Base-by-base conservation (phyloP, 2,329 filamentous ascomycete genomes). In the Metarhizium sp. region DNA sequence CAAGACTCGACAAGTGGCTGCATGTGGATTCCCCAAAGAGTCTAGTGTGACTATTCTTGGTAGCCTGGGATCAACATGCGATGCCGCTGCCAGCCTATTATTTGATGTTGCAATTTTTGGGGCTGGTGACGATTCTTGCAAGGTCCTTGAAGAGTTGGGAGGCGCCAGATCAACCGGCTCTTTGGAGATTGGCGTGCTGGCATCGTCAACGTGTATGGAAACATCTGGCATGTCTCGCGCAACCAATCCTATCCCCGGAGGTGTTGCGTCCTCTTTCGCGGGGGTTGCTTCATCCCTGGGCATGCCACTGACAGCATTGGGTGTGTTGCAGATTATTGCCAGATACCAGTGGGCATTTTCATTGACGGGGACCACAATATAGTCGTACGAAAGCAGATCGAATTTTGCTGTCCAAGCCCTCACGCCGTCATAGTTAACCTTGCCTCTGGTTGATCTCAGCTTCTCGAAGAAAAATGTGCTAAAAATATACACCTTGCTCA, bases 381-480 rank as follows among this genome's bases (percentile, higher is more conserved):
- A 96, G 66, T 96, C 90, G 62, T 89, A 91, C 6, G 78, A 80
- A 64, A 97, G 89, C 8, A 99, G 72, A 66, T 99, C 89, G 25
- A 92, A 79, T 62, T 85, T 90, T 38, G 87, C 79, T 0, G 94
- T 97, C 94, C 94, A 99, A 47, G 84, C 81, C 67, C 87, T 84
- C 55, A 99, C 92, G 4, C 84, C 87, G 30, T 88, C 82, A 66
- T 96, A 96, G 63, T 95, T 91, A 70, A 95, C 87, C 51, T 74
- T 74, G 40, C 81, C 76, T 56, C 76, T 77, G 7, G 70, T 71
- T 36, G 82, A 85, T 18, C 81, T 89, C 48, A 97, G 77, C 50
- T 85, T 86, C 20, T 86, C 83, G 66, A 88, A 97, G 71, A 97
- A 96, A 70, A 90, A 96, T 0, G 90, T 94, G 67, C 92, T 97